Evolutionary conservation across 495 filamentous ascomycete species (phyloP), one percentile per base, ranked within the genome.

Genomic region (Mytilinidion resinicola): DNA sequence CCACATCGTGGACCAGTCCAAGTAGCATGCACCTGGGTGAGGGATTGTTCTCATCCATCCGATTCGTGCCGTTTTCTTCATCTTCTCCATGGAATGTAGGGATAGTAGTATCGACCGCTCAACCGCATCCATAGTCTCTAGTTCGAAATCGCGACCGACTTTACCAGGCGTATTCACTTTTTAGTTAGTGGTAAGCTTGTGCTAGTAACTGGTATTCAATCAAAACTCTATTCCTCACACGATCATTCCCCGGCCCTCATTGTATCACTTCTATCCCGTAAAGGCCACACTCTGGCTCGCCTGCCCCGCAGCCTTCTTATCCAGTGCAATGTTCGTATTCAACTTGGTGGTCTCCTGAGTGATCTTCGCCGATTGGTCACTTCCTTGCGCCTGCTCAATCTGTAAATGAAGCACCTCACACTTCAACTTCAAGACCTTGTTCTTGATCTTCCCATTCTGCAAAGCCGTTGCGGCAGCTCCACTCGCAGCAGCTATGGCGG

Each of bases 381-480:
- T 49, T n/a, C 73, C 68, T 65, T 73, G 68, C 4, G 75, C 75
- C 33, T 66, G 61, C 44, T 70, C 60, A 39, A 74, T 69, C 61
- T 67, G 51, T 15, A 75, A 59, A 9, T 41, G 55, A 52, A 74
- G 42, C 10, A 73, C 69, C 46, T 73, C 61, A 30, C 75, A 67
- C 53, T 73, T 72, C 42, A 80, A 67, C 69, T 80, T 80, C 38
- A 80, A 67, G 46, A 80, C 76, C 72, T 80, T 80, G 69, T 80
- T 80, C 71, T 77, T 77, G 60, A 78, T 80, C 67, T 80, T 80
- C 56, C 77, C 77, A 30, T 75, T 76, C 71, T 77, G 72, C n/a
- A 77, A 68, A 6, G 70, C 72, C 0, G 59, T 61, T 0, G 48
- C 62, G 3, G 55, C 61, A 9, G 54, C 59, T 2, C 72, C 73